Conservation (phyloP, 176 grass and related monocot species). For the Rhipidocladum racemiflorum region DNA sequence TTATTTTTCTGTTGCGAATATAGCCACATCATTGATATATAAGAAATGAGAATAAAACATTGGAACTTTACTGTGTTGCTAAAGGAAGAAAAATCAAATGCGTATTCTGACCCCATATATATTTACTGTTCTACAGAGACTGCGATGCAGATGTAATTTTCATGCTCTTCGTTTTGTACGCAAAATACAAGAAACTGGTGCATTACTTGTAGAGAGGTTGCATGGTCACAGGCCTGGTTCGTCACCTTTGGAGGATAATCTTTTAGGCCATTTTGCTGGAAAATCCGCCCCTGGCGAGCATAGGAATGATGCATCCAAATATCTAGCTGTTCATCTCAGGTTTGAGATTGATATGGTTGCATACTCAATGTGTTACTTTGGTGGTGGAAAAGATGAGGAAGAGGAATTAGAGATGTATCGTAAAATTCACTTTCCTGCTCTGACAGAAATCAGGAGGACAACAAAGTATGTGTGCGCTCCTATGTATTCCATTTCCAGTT, state of each 20-base stretch:
- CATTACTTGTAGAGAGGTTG: conserved; percentile 82
- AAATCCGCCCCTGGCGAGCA: conserved; percentile 29
- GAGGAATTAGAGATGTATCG: conserved; percentile 82
- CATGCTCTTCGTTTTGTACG: conserved; percentile 85
- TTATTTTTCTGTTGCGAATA: neutral
- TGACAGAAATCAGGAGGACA: conserved; percentile 74
- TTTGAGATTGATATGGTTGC: conserved; percentile 99
- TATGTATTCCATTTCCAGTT: neutral
- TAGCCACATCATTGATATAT: neutral
- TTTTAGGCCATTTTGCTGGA: conserved; percentile 65
- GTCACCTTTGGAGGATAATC: conserved; percentile 60
- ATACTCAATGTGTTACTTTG: conserved; percentile 98
- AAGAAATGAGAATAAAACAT: neutral
- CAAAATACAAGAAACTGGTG: conserved; percentile 85
- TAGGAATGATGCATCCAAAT: conserved; percentile 51
- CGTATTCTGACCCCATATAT: conserved; percentile 10
- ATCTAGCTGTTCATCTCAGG: conserved; percentile 88
- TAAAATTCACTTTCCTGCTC: conserved; percentile 83
- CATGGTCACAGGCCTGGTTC: conserved; percentile 44
- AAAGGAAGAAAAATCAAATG: neutral
- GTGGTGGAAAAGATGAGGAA: conserved; percentile 94
- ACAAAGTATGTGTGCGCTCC: conserved; percentile 61
- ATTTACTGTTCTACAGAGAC: conserved; percentile 49
- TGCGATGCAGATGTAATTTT: conserved; percentile 98
- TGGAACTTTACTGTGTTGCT: neutral